Conservation (phyloP, 1,284 basidiomycete genomes). For the Porogramme epimiltina region DNA sequence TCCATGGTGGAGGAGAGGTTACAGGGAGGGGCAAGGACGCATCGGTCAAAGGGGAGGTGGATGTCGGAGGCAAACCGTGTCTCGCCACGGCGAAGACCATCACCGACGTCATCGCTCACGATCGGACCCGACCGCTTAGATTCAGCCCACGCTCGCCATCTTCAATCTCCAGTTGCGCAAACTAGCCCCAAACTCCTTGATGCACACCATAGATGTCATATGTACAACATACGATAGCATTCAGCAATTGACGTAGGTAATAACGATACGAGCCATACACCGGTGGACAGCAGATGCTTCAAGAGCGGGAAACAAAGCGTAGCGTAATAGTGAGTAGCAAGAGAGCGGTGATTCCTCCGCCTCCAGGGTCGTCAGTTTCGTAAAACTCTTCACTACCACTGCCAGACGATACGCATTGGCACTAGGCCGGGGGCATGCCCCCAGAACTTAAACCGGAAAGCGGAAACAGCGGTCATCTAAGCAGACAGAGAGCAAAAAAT, state of each 20-base stretch:
- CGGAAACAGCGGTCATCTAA: constrained; percentile 7
- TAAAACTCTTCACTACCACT: constrained; percentile 24
- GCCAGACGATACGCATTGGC: constrained; percentile 21
- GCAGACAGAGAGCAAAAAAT: constrained; percentile 6
- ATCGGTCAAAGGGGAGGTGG: too few relatives aligned
- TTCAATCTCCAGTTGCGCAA: too few relatives aligned
- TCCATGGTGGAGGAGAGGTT: constrained; percentile 19
- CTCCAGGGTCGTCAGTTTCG: constrained; percentile 43
- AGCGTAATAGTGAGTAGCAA: constrained; percentile 21
- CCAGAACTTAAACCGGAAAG: constrained; percentile 22
- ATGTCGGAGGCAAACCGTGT: not conserved
- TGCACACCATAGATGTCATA: not conserved
- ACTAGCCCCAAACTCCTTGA: not conserved
- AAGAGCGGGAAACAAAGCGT: constrained; percentile 13
- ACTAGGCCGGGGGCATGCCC: constrained; percentile 27
- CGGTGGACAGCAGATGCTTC: constrained; percentile 16
- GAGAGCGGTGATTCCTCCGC: constrained; percentile 32
- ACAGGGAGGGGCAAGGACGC: not conserved
- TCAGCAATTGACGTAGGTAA: not conserved
- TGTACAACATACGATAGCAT: not conserved
- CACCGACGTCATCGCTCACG: constrained; percentile 1
- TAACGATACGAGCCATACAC: constrained; percentile 20
- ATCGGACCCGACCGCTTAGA: not conserved
- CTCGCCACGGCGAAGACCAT: not conserved
- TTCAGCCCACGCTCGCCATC: not conserved